Percentiles rank a stretch among this genome's conserved stretches.
These are phyloP conservation scores for Candida anglica DNA, from an alignment of 805 yeast species.

Conservation along the genomic window DNA sequence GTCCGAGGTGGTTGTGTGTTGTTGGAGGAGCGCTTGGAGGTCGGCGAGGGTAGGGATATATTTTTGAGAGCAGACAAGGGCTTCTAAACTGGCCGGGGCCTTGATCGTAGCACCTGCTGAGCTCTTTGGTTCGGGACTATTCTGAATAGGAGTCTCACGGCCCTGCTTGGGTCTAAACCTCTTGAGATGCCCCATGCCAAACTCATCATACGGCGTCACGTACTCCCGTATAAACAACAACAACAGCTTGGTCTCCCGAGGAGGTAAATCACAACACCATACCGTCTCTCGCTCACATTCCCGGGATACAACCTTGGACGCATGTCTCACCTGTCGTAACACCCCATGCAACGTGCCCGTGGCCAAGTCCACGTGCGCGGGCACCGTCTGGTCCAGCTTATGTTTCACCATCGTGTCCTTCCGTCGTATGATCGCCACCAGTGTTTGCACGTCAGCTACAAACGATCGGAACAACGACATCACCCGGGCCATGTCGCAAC, in stretches of 20 bases:
- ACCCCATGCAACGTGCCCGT: conserved; percentile 41
- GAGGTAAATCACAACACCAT: conserved; percentile 47
- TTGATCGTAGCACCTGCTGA: too few species aligned
- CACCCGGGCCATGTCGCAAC: too few species aligned
- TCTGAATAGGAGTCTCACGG: too few species aligned
- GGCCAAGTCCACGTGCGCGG: conserved; percentile 39
- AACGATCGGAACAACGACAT: conserved; percentile 4
- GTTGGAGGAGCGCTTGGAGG: conserved; percentile 15
- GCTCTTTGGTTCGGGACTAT: too few species aligned
- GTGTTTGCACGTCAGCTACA: conserved; percentile 2
- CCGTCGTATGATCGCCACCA: conserved; percentile 3
- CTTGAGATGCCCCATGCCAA: too few species aligned
- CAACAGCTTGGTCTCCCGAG: conserved; percentile 27
- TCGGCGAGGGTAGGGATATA: conserved; percentile 21
- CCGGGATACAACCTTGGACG: conserved; percentile 10
- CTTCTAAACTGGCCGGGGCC: conserved; percentile 18
- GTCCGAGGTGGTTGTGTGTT: conserved; percentile 6
- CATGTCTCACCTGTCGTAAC: conserved; percentile 43
- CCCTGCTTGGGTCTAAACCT: too few species aligned
- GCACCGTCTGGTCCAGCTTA: not conserved
- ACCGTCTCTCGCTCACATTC: conserved; percentile 25
- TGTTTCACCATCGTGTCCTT: not conserved
- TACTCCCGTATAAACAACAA: conserved; percentile 21
- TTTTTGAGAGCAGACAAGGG: conserved; percentile 46
- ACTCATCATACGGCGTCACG: conserved; percentile 21